phyloP scores from a whole-genome alignment of 2,329 filamentous ascomycete species.

The Curvularia hawaiiensis region DNA sequence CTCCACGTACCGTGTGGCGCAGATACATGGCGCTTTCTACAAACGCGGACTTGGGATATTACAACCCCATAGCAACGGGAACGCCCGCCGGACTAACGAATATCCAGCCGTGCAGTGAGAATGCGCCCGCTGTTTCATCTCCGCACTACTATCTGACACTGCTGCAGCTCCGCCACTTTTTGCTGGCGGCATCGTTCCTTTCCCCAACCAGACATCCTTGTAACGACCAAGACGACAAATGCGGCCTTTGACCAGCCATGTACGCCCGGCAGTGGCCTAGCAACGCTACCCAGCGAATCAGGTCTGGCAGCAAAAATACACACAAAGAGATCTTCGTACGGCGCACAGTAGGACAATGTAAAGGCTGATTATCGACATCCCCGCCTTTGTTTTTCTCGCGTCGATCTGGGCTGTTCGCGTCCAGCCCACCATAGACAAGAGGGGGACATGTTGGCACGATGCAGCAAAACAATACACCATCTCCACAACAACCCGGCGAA shows the following conservation, averaged over 20 bases:
- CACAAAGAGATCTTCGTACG: conserved; percentile 5
- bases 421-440: background rate
- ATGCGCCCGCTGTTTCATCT: background rate
- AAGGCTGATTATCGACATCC: background rate
- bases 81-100: background rate
- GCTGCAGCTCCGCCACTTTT: conserved; percentile 1
- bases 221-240: conserved; percentile 10
- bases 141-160: conserved; percentile 3
- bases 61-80: background rate
- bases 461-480: background rate
- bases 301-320: background rate
- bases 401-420: background rate
- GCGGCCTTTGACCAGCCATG: conserved; percentile 5
- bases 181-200: conserved; percentile 2
- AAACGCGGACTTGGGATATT: background rate
- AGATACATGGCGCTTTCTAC: background rate
- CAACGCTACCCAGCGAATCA: conserved; percentile 5
- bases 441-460: background rate
- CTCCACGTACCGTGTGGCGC: background rate
- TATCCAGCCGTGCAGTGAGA: conserved; percentile 1
- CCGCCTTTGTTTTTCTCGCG: background rate
- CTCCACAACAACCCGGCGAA: background rate
- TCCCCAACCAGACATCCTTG: conserved; percentile 1
- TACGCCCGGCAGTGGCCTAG: conserved; percentile 3
- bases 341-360: background rate